Base-by-base conservation (phyloP, 148 eudicot genomes). In the Limonium bicolor region DNA sequence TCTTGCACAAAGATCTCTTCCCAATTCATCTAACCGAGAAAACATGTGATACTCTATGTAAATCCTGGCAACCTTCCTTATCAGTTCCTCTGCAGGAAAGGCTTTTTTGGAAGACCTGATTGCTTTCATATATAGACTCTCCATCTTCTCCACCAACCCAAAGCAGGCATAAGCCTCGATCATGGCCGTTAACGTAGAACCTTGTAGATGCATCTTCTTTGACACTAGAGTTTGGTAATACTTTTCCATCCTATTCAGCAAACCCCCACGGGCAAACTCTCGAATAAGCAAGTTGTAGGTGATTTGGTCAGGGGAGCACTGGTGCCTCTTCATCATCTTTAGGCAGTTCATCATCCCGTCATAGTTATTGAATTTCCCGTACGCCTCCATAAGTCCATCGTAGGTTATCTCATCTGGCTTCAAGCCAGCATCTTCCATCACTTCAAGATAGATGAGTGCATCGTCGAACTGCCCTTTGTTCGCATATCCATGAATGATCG, bases 341-440 rank as follows among this genome's bases (percentile, higher is more conserved):
- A 69, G 27, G 44, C 70, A 69, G 14, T 53, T 28, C 1, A 45
- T 39, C 74, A 69, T 69, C 56, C 64, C 74, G 52, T 69, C 74
- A 52, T 54, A 69, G 66, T 63, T 55, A 16, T 32, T 17, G 45
- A 64, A 47, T 31, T 64, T 60, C 30, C 66, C 70, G 31, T 64
- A 69, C 11, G 63, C 69, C 56, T 32, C 39, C 16, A 69, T 60
- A 7, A 69, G 34, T 29, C 63, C 70, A 63, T 69, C 60, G 33
- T 69, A 69, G 46, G 63, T 55, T 16, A 47, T 51, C 0, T 54
- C 48, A 51, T 51, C 55, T 4, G 50, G 63, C 36, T 29, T 60
- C 33, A 60, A 19, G 46, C 49, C 32, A 7, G 41, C 13, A 20
- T 60, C 74, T 36, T 69, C 57, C 70, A 64, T 64, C 50, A 56